Evolutionary conservation across 768 basidiomycete species (phyloP).

Genomic region (Exsudoporus frostii): DNA sequence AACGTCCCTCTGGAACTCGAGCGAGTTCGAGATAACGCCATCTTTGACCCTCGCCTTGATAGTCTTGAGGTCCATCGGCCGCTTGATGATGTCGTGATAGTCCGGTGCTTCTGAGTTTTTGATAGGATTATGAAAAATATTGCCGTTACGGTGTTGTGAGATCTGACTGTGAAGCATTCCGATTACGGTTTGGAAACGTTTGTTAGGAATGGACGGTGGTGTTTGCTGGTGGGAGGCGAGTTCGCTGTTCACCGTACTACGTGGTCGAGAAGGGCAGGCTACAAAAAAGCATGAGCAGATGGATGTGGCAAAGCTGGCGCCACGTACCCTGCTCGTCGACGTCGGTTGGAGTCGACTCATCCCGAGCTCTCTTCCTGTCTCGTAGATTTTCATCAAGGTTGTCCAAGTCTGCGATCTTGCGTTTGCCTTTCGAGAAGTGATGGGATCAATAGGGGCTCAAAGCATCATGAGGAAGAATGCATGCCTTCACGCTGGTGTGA

Average conservation of each 20-base stretch:
- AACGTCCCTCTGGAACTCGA: slow-evolving; percentile 88
- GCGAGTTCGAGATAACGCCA: slow-evolving; percentile 72
- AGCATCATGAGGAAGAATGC: neutral
- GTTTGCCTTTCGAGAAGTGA: slow-evolving; percentile 19
- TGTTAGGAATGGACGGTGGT: slow-evolving; percentile 41
- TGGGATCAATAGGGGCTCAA: neutral
- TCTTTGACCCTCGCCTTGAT: slow-evolving; percentile 86
- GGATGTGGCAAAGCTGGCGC: neutral
- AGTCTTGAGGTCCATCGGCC: slow-evolving; percentile 95
- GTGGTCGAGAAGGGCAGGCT: slow-evolving; percentile 20
- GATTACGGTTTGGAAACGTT: slow-evolving; percentile 80
- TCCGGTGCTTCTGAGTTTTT: slow-evolving; percentile 85
- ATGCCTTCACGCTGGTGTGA: slow-evolving; percentile 24
- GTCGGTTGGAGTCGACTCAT: slow-evolving; percentile 22
- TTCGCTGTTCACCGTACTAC: slow-evolving; percentile 16
- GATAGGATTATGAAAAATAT: slow-evolving; percentile 89
- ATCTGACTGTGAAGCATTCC: slow-evolving; percentile 79
- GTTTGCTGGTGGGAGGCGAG: slow-evolving; percentile 12
- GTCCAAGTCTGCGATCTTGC: slow-evolving; percentile 25
- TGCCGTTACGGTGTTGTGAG: slow-evolving; percentile 81
- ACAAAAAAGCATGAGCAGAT: slow-evolving; percentile 1
- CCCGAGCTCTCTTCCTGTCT: slow-evolving; percentile 30
- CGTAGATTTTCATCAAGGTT: slow-evolving; percentile 21
- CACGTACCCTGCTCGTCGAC: slow-evolving; percentile 45
- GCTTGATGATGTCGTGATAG: slow-evolving; percentile 87